These are phyloP conservation scores for Colletotrichum chrysophilum DNA, from an alignment of 2,329 filamentous ascomycete genomes.

Conservation along the genomic window DNA sequence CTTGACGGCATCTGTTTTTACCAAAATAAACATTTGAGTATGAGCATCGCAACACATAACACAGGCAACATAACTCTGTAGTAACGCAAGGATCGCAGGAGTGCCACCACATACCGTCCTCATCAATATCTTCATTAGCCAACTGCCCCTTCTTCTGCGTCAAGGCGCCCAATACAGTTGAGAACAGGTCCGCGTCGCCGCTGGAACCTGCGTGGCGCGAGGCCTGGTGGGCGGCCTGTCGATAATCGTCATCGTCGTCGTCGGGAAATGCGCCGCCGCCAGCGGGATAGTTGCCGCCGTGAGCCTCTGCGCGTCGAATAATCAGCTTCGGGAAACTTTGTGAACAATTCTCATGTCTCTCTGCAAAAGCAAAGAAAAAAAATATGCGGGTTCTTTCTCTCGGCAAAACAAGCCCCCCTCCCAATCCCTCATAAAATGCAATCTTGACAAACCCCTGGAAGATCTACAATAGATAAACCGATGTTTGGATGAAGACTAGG, in stretches of 20 bases:
- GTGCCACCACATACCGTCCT: constrained; percentile 45
- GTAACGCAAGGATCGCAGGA: no score
- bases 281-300: constrained; percentile 33
- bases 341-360: background rate
- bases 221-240: constrained; percentile 53
- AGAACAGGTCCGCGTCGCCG: constrained; percentile 54
- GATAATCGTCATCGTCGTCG: constrained; percentile 52
- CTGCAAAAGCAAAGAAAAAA: background rate
- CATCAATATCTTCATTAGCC: constrained; percentile 51
- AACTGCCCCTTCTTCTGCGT: constrained; percentile 54
- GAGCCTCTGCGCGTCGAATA: constrained; percentile 30
- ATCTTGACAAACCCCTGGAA: background rate
- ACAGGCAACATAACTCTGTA: background rate
- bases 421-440: background rate
- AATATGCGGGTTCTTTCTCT: background rate
- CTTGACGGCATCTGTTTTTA: constrained; percentile 64
- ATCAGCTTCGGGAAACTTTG: background rate
- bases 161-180: constrained; percentile 50
- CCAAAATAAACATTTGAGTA: background rate
- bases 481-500: background rate
- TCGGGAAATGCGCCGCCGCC: constrained; percentile 40
- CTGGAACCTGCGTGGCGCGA: constrained; percentile 49
- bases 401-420: background rate
- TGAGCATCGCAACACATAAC: background rate
- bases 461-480: background rate